phyloP scores from a whole-genome alignment of 1,284 basidiomycete species.

The Sanghuangporus baumii region DNA sequence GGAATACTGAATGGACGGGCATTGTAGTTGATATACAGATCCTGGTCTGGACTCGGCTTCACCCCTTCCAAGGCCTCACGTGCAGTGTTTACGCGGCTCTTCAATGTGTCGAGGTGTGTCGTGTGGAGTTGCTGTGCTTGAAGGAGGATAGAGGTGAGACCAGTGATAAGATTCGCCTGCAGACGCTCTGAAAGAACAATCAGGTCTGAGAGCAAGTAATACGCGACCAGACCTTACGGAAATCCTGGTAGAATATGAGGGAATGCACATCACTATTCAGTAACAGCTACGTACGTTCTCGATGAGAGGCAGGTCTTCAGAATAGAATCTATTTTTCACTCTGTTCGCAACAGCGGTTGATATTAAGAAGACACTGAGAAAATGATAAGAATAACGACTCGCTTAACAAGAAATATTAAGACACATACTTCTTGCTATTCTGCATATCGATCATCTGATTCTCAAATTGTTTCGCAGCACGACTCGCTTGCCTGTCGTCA shows the following conservation, averaged over 20 bases:
- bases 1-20: slow-evolving; percentile 59
- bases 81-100: slow-evolving; percentile 40
- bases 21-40: slow-evolving; percentile 67
- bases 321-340: slow-evolving; percentile 64
- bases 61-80: slow-evolving; percentile 46
- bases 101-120: slow-evolving; percentile 52
- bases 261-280: background rate
- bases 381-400: slow-evolving; percentile 6
- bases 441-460: slow-evolving; percentile 72
- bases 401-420: background rate
- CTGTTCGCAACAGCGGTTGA: slow-evolving; percentile 63
- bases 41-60: slow-evolving; percentile 55
- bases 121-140: slow-evolving; percentile 54
- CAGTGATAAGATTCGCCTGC: slow-evolving; percentile 54
- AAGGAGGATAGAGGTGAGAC: slow-evolving; percentile 46
- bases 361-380: slow-evolving; percentile 60
- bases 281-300: slow-evolving; percentile 55
- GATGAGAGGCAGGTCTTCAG: slow-evolving; percentile 56
- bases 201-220: slow-evolving; percentile 12
- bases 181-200: slow-evolving; percentile 45
- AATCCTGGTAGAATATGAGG: slow-evolving; percentile 9
- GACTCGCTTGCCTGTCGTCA: slow-evolving; percentile 72
- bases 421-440: slow-evolving; percentile 69
- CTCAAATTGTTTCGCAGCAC: slow-evolving; percentile 65
- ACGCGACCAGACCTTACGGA: slow-evolving; percentile 45